Evolutionary conservation across 495 filamentous ascomycete species (phyloP).

Genomic region (Margaritispora aquatica): DNA sequence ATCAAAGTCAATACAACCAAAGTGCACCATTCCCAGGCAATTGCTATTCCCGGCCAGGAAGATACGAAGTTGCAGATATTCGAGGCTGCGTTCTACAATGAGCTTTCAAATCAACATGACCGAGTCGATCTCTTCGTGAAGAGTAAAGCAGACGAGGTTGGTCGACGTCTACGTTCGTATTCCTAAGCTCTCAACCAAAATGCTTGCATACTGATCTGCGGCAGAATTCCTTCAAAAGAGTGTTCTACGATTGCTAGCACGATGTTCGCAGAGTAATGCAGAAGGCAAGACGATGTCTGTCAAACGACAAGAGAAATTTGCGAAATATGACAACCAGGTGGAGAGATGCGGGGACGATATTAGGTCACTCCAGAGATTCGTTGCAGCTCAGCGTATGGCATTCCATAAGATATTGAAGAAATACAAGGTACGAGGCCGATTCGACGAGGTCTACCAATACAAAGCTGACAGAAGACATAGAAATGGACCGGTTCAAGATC

Average conservation of each 20-base stretch:
- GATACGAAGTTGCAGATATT: slow-evolving; percentile 47
- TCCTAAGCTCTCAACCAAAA: not conserved
- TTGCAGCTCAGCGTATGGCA: slow-evolving; percentile 54
- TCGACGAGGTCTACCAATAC: not conserved
- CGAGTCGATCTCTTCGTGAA: slow-evolving; percentile 63
- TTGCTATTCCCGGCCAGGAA: slow-evolving; percentile 57
- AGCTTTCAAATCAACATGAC: slow-evolving; percentile 58
- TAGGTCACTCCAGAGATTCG: slow-evolving; percentile 52
- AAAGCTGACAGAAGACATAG: too few species aligned
- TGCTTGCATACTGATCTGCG: not conserved
- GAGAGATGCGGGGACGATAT: slow-evolving; percentile 58
- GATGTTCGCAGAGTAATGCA: slow-evolving; percentile 4
- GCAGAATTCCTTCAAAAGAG: slow-evolving; percentile 16
- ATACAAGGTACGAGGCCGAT: slow-evolving; percentile 39
- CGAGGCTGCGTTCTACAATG: slow-evolving; percentile 54
- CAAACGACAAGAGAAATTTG: slow-evolving; percentile 38
- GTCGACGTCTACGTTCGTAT: slow-evolving; percentile 49
- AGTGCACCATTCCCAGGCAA: slow-evolving; percentile 50
- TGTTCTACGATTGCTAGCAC: slow-evolving; percentile 12
- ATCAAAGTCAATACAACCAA: slow-evolving; percentile 65
- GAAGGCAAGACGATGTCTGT: slow-evolving; percentile 15
- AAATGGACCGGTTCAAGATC: slow-evolving; percentile 64
- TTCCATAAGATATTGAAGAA: slow-evolving; percentile 74
- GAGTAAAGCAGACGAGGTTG: slow-evolving; percentile 65
- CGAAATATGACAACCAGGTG: slow-evolving; percentile 39